Conservation (phyloP, 257 asterid genomes). For the Marsdenia floribunda region DNA sequence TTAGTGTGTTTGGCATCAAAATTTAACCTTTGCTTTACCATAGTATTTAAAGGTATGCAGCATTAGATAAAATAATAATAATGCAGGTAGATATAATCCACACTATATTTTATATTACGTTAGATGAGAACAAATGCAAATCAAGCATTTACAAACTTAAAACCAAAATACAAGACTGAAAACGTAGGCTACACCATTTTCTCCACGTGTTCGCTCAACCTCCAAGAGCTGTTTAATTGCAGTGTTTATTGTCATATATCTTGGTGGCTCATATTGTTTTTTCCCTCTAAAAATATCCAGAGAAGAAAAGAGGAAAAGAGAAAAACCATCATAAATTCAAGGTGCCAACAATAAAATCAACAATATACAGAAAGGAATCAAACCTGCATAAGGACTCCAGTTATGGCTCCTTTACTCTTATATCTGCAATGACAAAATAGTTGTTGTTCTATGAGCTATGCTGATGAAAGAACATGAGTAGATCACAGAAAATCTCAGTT, state of each 20-base stretch:
- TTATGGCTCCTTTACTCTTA: conserved; percentile 80
- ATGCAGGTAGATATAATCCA: background rate
- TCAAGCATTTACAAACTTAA: background rate
- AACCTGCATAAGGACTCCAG: conserved; percentile 90
- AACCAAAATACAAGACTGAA: background rate
- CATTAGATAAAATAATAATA: background rate
- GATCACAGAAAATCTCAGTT: background rate
- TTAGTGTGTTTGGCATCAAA: background rate
- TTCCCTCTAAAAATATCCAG: conserved; percentile 52
- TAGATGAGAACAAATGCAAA: background rate
- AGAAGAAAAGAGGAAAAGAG: background rate
- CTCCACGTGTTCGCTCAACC: conserved; percentile 54
- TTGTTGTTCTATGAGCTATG: background rate
- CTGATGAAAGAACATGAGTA: background rate
- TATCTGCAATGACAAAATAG: conserved; percentile 45
- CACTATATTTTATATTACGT: background rate
- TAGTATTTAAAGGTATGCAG: background rate
- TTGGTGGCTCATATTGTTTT: conserved; percentile 80
- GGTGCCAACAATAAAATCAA: background rate
- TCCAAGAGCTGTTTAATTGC: conserved; percentile 92
- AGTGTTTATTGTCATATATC: conserved; percentile 75
- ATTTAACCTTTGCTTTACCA: background rate
- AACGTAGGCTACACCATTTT: conserved; percentile 40
- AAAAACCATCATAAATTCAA: background rate
- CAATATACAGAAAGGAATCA: background rate